Percentiles rank a stretch among this genome's conserved stretches.
These are phyloP conservation scores for Backusella macrospora DNA, from an alignment of 192 early-diverging fungal genomes.

Conservation along the genomic window DNA sequence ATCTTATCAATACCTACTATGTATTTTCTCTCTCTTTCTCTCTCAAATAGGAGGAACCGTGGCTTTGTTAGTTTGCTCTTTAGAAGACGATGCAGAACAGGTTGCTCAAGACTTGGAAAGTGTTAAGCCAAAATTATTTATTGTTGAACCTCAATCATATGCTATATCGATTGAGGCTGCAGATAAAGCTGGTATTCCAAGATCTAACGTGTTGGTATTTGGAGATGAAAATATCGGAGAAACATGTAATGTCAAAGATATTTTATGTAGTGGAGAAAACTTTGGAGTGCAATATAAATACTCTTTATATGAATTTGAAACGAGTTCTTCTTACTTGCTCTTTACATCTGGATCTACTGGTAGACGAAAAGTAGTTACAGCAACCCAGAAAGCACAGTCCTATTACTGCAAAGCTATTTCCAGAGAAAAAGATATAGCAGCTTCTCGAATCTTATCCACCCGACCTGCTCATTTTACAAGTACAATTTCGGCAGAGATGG, in stretches of 20 bases:
- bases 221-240: not conserved
- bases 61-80: not conserved
- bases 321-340: not conserved
- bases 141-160: not conserved
- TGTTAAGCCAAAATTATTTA: not conserved
- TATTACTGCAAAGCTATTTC: not conserved
- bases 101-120: not conserved
- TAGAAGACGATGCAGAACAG: not conserved
- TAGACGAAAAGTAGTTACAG: not conserved
- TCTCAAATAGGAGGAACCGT: not conserved
- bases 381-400: not conserved
- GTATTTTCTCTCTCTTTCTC: too few relatives aligned
- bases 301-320: not conserved
- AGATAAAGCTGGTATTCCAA: not conserved
- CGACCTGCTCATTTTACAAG: too few relatives aligned
- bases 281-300: not conserved
- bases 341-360: slow-evolving; percentile 16
- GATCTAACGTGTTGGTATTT: not conserved
- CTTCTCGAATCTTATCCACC: too few relatives aligned
- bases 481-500: too few relatives aligned
- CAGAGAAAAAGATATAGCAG: not conserved
- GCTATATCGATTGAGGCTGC: not conserved
- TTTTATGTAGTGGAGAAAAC: not conserved
- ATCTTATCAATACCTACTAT: too few relatives aligned
- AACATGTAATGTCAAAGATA: not conserved